Percentiles rank a stretch among this genome's conserved stretches.
These are phyloP conservation scores for Brassica cretica DNA, from an alignment of 345 rosid genomes.

Conservation along the genomic window DNA sequence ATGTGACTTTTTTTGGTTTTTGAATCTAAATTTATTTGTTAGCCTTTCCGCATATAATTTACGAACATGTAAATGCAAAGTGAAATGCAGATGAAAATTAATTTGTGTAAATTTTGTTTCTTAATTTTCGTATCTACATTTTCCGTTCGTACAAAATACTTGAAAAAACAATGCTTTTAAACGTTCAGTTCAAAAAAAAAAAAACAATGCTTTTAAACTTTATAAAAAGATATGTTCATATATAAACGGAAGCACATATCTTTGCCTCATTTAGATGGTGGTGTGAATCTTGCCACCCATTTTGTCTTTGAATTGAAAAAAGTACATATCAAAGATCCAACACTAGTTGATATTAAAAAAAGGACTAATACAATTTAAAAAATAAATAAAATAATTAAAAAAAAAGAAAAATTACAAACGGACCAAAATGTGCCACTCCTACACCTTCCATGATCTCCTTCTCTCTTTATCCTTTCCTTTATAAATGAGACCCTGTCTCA, in stretches of 20 bases:
- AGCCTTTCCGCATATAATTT: background rate
- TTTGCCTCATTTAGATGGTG: conserved; percentile 7
- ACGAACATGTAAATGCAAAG: background rate
- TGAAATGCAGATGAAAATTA: background rate
- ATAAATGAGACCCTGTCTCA: conserved; percentile 11
- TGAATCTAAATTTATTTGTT: background rate
- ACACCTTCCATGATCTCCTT: conserved; percentile 34
- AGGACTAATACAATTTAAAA: background rate
- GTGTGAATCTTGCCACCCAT: conserved; percentile 13
- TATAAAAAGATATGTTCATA: background rate
- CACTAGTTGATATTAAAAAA: conserved; percentile 14
- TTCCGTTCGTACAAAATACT: background rate
- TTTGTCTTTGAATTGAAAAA: conserved; percentile 6
- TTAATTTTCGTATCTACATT: background rate
- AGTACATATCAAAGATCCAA: conserved; percentile 16
- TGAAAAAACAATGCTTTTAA: background rate
- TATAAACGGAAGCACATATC: background rate
- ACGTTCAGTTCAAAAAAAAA: too few species aligned
- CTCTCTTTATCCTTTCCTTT: background rate
- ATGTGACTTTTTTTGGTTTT: background rate
- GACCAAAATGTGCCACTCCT: conserved; percentile 44
- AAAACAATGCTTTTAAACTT: background rate
- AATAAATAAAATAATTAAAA: background rate
- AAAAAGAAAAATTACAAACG: conserved; percentile 12
- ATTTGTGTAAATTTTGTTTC: background rate